Conservation (phyloP, 2,329 filamentous ascomycete genomes). For the Talaromyces sp. region DNA sequence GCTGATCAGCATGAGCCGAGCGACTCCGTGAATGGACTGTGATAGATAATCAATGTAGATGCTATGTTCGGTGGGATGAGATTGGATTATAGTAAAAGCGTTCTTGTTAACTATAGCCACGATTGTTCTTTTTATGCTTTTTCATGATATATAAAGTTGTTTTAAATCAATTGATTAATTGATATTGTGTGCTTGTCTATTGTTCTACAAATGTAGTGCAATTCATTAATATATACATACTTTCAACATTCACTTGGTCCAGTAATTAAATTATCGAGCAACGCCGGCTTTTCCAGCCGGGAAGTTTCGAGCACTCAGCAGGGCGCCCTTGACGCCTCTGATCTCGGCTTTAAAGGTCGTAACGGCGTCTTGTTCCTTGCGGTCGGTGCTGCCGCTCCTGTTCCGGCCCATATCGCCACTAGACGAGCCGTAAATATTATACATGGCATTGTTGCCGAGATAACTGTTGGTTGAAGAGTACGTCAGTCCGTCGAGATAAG, state of each 20-base stretch:
- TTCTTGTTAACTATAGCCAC: slow-evolving; percentile 1
- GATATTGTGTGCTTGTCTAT: not conserved
- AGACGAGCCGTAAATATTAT: slow-evolving; percentile 27
- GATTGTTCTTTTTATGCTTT: not conserved
- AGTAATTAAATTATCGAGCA: not conserved
- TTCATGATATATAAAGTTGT: not conserved
- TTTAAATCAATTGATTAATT: not conserved
- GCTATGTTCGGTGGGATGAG: not conserved
- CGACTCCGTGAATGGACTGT: slow-evolving; percentile 51
- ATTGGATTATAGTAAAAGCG: not conserved
- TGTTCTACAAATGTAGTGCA: not conserved
- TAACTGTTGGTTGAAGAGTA: slow-evolving; percentile 28
- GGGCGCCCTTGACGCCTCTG: slow-evolving; percentile 58
- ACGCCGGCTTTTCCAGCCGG: slow-evolving; percentile 30
- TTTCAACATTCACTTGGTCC: not conserved
- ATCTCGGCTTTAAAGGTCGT: slow-evolving; percentile 57
- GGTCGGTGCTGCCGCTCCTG: slow-evolving; percentile 19
- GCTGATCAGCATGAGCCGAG: slow-evolving; percentile 74
- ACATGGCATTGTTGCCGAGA: slow-evolving; percentile 22
- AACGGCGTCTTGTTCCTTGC: slow-evolving; percentile 52
- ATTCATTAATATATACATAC: not conserved
- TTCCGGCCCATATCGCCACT: slow-evolving; percentile 22
- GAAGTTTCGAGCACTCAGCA: slow-evolving; percentile 61
- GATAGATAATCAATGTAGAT: slow-evolving; percentile 1
- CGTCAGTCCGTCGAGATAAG: slow-evolving; percentile 48